Evolutionary conservation across 192 early-diverging fungal species (phyloP), one percentile per base, ranked within the genome.

Genomic region (Entomortierella lignicola): DNA sequence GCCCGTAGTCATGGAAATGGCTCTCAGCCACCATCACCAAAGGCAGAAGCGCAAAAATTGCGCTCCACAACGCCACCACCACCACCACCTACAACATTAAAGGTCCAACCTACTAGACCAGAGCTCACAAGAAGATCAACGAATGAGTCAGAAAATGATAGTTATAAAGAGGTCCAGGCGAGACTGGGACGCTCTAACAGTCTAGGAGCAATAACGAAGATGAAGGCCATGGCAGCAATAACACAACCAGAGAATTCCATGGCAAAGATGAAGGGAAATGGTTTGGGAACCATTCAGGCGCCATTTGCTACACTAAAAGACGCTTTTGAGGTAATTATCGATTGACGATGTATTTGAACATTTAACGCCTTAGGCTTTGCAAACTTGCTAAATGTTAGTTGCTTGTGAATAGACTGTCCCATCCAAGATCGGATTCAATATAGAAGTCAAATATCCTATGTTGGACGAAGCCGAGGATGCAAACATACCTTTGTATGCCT

Each of bases 381-480:
- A 27, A 5, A 56, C 15, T 25, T 21, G n/a, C n/a, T n/a, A n/a
- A n/a, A 51, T 17, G 20, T 25, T 5, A 25, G 34, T 26, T 44
- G 34, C 57, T 21, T 60, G 37, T 69, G n/a, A 37, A 18, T 77
- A 92, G 87, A 85, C 77, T 27, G 89, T 97, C 23, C 95, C 96
- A 0, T 71, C 81, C 6, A 70, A 81, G 11, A 88, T 93, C 32
- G 96, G 95, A 7, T 98, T 97, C 71, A 97, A 97, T 67, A 93
- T 98, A 59, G 97, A 98, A 75, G 89, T 98, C 81, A 98, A 98
- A 82, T 98, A 97, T 63, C 97, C 97, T 7, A 93, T 94, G 89
- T 82, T 93, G 8, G 91, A 96, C 61, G 97, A 98, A 71, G 94
- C 95, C 42, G 92, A 96, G 80, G 83, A 84, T 32, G 91, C 89